Evolutionary conservation across 129 eudicot species (phyloP).

Genomic region (Kitagawia praeruptora): DNA sequence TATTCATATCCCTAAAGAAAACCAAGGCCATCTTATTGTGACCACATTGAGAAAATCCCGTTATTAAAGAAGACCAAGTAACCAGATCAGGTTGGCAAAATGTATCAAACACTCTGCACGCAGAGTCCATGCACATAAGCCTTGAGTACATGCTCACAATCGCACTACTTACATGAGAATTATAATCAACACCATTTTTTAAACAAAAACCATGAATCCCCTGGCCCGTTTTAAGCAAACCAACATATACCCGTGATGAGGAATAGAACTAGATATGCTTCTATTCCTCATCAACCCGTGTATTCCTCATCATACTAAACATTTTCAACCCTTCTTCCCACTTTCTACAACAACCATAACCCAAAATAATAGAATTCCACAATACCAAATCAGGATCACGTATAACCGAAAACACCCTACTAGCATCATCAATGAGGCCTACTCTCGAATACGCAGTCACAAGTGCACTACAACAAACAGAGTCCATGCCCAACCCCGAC

Average conservation of each 20-base stretch:
- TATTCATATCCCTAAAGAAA: conserved; percentile 38
- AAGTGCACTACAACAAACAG: conserved; percentile 56
- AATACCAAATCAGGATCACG: conserved; percentile 49
- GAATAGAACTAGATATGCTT: too few species aligned
- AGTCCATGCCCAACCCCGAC: conserved; percentile 35
- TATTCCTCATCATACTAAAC: conserved; percentile 41
- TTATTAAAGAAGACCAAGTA: conserved; percentile 67
- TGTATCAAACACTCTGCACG: conserved; percentile 40
- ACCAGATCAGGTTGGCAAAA: conserved; percentile 61
- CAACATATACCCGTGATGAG: conserved; percentile 32
- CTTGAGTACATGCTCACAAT: conserved; percentile 71
- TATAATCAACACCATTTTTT: conserved; percentile 47
- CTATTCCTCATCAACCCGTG: too few species aligned
- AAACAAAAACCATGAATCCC: conserved; percentile 57
- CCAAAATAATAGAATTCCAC: conserved; percentile 60
- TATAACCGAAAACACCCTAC: conserved; percentile 38
- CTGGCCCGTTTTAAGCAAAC: conserved; percentile 39
- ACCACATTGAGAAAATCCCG: conserved; percentile 50
- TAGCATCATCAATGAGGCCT: conserved; percentile 43
- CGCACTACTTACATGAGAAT: conserved; percentile 43
- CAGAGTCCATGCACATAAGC: conserved; percentile 45
- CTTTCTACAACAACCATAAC: conserved; percentile 49
- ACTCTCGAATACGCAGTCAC: conserved; percentile 65
- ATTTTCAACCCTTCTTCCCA: conserved; percentile 40
- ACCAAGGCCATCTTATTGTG: conserved; percentile 32